Conservation (phyloP, 2,329 filamentous ascomycete genomes). For the Immersiporthe knoxdaviesiana region DNA sequence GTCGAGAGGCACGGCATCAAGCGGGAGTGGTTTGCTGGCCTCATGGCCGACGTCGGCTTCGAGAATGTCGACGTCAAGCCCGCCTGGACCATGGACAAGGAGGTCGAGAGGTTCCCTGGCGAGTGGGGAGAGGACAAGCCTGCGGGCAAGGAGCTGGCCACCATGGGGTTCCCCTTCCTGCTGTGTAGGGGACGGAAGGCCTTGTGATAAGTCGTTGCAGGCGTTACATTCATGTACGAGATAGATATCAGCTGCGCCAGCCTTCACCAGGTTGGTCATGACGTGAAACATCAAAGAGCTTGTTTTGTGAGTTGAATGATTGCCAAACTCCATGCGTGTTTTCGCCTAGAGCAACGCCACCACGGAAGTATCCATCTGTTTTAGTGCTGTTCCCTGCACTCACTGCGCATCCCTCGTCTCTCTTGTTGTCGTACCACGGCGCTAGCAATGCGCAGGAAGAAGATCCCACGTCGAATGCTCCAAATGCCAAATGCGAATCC, state of each 20-base stretch:
- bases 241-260: too few relatives aligned
- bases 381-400: neutral
- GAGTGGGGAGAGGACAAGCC: slow-evolving; percentile 41
- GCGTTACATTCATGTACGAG: too few relatives aligned
- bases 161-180: slow-evolving; percentile 45
- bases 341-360: neutral
- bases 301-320: slow-evolving; percentile 9
- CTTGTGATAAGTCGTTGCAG: too few relatives aligned
- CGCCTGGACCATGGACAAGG: slow-evolving; percentile 54
- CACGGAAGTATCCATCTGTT: neutral
- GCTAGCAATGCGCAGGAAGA: neutral
- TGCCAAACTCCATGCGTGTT: slow-evolving; percentile 26
- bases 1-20: slow-evolving; percentile 60
- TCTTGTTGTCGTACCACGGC: neutral
- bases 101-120: slow-evolving; percentile 51
- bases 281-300: too few relatives aligned
- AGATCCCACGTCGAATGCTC: neutral
- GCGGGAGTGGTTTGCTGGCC: slow-evolving; percentile 42
- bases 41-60: slow-evolving; percentile 53
- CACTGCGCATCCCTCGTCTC: neutral
- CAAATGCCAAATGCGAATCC: neutral
- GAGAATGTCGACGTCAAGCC: slow-evolving; percentile 49
- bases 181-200: slow-evolving; percentile 41
- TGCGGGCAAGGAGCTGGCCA: slow-evolving; percentile 31
- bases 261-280: too few relatives aligned